Conservation (phyloP, 129 eudicot genomes). For the Logfia minima region DNA sequence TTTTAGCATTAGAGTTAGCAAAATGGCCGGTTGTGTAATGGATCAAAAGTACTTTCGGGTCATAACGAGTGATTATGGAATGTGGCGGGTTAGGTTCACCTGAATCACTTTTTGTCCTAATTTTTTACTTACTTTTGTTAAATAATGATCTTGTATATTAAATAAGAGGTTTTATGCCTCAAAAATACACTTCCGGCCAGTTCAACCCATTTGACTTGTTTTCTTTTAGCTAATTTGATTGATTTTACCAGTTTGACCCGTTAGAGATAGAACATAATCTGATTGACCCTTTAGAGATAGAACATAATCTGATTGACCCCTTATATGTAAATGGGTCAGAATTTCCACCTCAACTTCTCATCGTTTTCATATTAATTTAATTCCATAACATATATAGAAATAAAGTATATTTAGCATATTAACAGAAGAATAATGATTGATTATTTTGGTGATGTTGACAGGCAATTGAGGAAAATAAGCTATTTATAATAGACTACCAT, state of each 20-base stretch:
- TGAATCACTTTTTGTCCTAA: not conserved
- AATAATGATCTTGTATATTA: not conserved
- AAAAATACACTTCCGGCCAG: not conserved
- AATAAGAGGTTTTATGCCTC: not conserved
- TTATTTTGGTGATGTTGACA: constrained; percentile 37
- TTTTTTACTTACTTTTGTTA: not conserved
- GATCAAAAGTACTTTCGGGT: not conserved
- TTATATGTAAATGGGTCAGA: not conserved
- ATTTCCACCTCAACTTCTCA: not conserved
- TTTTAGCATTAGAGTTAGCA: not conserved
- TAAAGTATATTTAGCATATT: constrained; percentile 3
- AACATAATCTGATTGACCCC: not conserved
- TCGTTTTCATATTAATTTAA: not conserved
- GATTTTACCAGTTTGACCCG: not conserved
- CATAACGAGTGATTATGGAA: not conserved
- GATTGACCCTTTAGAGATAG: not conserved
- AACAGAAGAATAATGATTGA: constrained; percentile 5
- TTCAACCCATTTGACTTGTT: not conserved
- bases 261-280: not conserved
- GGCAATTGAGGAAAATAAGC: constrained; percentile 81
- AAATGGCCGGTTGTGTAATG: not conserved
- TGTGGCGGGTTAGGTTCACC: not conserved
- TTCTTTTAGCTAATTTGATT: not conserved
- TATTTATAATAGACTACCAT: constrained; percentile 78
- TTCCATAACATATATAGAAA: not conserved